These are phyloP conservation scores for Paramecium sexaurelia DNA, from an alignment of 73 alveolate genomes.

Conservation along the genomic window DNA sequence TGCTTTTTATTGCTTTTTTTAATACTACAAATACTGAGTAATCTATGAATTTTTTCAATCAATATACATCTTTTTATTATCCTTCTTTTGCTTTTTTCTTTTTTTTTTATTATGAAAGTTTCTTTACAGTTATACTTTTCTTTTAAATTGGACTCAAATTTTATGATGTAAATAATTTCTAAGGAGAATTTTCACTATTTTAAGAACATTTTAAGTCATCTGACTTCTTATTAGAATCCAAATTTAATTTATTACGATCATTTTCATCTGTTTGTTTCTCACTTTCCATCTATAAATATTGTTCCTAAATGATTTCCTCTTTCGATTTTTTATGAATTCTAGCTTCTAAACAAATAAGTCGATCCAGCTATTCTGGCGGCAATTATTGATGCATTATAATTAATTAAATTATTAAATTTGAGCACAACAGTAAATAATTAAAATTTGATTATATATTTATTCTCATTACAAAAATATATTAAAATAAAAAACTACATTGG, in stretches of 20 bases:
- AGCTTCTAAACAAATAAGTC: slow-evolving; percentile 14
- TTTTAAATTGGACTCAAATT: slow-evolving; percentile 3
- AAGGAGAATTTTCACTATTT: not conserved
- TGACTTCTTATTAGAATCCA: not conserved
- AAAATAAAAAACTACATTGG: no score
- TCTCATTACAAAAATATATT: no score
- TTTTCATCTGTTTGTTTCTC: not conserved
- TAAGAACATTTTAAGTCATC: slow-evolving; percentile 25
- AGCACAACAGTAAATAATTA: not conserved
- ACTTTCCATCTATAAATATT: not conserved
- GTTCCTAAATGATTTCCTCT: slow-evolving; percentile 10
- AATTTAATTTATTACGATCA: not conserved
- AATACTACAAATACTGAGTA: not conserved
- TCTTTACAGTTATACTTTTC: not conserved
- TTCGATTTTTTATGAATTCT: slow-evolving; percentile 30
- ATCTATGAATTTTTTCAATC: not conserved
- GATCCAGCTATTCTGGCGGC: slow-evolving; percentile 38
- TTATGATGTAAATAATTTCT: not conserved
- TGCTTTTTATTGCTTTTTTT: slow-evolving; percentile 1
- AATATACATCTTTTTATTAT: slow-evolving; percentile 3
- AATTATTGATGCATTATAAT: slow-evolving; percentile 25
- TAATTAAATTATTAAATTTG: not conserved
- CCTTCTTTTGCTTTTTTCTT: not conserved
- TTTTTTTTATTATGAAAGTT: not conserved
- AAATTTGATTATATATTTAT: not conserved